phyloP scores from a whole-genome alignment of 805 yeast genomes.

The Yamadazyma philogaea region DNA sequence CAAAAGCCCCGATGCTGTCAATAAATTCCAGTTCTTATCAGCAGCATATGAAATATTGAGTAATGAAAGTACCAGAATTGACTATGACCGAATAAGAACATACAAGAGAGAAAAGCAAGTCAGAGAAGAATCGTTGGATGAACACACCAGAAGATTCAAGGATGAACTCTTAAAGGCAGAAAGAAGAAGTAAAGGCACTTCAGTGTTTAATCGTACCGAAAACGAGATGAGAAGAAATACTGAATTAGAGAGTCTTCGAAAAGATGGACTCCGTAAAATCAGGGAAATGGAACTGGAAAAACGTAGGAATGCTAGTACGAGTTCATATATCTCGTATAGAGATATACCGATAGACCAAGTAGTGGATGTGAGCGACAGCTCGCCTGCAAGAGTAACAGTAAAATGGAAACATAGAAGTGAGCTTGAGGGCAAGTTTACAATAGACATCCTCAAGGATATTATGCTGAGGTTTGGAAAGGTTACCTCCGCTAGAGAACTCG shows the following conservation, averaged over 20 bases:
- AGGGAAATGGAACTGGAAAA: constrained; percentile 21
- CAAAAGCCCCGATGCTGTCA: constrained; percentile 21
- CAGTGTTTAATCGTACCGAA: constrained; percentile 2
- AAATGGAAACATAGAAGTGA: constrained; percentile 47
- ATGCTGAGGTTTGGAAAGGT: constrained; percentile 49
- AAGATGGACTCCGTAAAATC: constrained; percentile 28
- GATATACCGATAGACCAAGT: constrained; percentile 16
- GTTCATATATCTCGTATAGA: constrained; percentile 18
- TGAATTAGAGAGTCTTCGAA: constrained; percentile 18
- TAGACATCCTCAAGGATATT: constrained; percentile 31
- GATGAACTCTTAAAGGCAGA: constrained; percentile 28
- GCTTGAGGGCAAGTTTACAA: constrained; percentile 27
- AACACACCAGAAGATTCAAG: constrained; percentile 24
- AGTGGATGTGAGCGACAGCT: constrained; percentile 1
- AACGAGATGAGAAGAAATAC: constrained; percentile 3
- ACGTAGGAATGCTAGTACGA: neutral
- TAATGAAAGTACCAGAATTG: constrained; percentile 20
- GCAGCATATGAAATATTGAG: constrained; percentile 31
- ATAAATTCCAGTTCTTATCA: constrained; percentile 30
- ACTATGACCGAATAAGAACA: constrained; percentile 30
- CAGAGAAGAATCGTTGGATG: constrained; percentile 17
- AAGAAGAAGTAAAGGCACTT: constrained; percentile 9
- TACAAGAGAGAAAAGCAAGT: constrained; percentile 12
- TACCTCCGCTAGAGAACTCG: constrained; percentile 3
- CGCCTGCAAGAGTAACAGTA: constrained; percentile 23